phyloP scores from a whole-genome alignment of 164 flowering plant genomes.

The Taxillus chinensis region DNA sequence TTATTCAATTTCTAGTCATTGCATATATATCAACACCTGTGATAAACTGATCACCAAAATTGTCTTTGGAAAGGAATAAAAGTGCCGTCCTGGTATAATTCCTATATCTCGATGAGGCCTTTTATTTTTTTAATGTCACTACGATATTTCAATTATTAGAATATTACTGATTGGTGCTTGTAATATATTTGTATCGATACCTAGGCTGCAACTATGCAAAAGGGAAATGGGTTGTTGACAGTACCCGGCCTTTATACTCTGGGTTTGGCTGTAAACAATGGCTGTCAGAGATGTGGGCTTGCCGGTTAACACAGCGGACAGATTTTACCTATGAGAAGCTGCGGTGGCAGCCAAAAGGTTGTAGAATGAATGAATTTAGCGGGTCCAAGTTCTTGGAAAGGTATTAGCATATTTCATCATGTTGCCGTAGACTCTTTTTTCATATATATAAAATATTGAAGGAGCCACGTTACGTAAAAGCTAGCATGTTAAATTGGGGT shows the following conservation, averaged over 20 bases:
- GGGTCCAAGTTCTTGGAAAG: constrained; percentile 45
- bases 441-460: too few species aligned
- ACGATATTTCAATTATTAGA: too few species aligned
- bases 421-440: too few species aligned
- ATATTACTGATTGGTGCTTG: constrained; percentile 1
- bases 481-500: too few species aligned
- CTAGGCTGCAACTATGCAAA: constrained; percentile 66
- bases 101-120: too few species aligned
- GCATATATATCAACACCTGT: too few species aligned
- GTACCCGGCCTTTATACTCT: constrained; percentile 53
- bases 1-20: too few species aligned
- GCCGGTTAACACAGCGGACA: constrained; percentile 62
- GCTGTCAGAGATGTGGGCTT: constrained; percentile 85
- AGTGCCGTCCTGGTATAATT: too few species aligned
- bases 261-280: constrained; percentile 69
- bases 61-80: too few species aligned
- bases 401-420: constrained; percentile 18
- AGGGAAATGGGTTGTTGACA: constrained; percentile 71
- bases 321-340: constrained; percentile 69
- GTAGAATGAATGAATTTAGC: constrained; percentile 51
- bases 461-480: too few species aligned
- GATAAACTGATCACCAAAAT: too few species aligned
- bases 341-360: constrained; percentile 61
- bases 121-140: too few species aligned
- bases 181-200: constrained; percentile 7